Conservation (phyloP, 352 stramenopile species). For the Phytophthora pluvialis region DNA sequence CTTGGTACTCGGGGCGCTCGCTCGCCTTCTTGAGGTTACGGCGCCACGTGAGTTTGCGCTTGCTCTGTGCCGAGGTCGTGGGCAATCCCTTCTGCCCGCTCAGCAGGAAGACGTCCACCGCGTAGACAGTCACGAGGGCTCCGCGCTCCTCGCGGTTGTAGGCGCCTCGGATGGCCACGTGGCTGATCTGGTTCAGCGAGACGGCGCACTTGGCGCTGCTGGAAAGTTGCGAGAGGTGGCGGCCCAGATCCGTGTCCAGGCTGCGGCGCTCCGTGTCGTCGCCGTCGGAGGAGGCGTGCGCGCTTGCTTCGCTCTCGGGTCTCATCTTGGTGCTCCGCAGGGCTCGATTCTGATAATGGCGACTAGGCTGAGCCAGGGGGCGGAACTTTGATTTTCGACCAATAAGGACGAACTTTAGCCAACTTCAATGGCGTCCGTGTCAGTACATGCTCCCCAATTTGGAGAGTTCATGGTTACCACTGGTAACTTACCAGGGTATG, state of each 20-base stretch:
- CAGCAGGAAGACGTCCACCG: conserved; percentile 53
- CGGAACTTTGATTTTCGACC: neutral
- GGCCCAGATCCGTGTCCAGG: conserved; percentile 15
- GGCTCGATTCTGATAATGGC: conserved; percentile 11
- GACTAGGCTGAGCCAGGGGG: neutral
- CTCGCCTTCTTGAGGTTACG: conserved; percentile 8
- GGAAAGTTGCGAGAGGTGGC: conserved; percentile 51
- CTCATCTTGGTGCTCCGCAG: conserved; percentile 13
- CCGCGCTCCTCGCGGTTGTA: conserved; percentile 41
- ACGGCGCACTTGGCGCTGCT: conserved; percentile 54
- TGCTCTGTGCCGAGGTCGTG: neutral
- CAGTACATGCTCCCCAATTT: too few species aligned
- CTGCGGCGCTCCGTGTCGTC: conserved; percentile 18
- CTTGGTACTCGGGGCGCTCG: conserved; percentile 36
- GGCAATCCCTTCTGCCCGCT: conserved; percentile 56
- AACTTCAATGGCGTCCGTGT: neutral
- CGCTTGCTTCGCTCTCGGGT: conserved; percentile 4
- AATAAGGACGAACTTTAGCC: neutral
- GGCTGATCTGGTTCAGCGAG: conserved; percentile 65
- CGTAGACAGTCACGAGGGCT: conserved; percentile 46
- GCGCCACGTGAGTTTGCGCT: conserved; percentile 1
- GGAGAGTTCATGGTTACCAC: too few species aligned
- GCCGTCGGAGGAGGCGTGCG: neutral
- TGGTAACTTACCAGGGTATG: too few species aligned
- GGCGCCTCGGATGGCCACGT: conserved; percentile 42